Evolutionary conservation across 2,329 filamentous ascomycete genomes (phyloP).

Genomic region (Lizonia empirigonia): DNA sequence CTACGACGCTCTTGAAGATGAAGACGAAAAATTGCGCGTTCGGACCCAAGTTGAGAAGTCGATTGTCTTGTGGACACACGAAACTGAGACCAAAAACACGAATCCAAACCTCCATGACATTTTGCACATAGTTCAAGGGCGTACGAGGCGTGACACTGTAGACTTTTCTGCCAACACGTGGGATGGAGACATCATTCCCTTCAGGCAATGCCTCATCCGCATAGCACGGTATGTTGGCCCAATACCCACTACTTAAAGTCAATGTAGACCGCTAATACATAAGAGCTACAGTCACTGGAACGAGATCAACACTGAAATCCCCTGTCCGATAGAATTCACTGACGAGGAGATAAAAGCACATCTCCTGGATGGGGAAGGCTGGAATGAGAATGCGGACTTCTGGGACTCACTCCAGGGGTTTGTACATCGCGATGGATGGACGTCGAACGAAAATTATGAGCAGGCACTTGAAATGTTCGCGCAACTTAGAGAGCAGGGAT

Average conservation of each 20-base stretch:
- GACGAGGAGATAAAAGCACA: constrained; percentile 26
- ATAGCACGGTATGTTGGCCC: constrained; percentile 36
- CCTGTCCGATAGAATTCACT: constrained; percentile 39
- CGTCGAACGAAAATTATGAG: constrained; percentile 43
- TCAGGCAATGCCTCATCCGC: constrained; percentile 40
- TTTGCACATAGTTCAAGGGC: constrained; percentile 30
- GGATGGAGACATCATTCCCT: constrained; percentile 42
- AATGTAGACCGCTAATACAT: constrained; percentile 18
- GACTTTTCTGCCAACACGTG: constrained; percentile 40
- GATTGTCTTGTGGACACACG: constrained; percentile 36
- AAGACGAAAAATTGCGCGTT: constrained; percentile 30
- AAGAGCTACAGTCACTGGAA: constrained; percentile 34
- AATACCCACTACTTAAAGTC: constrained; percentile 15
- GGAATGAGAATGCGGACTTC: constrained; percentile 44
- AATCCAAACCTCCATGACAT: constrained; percentile 36
- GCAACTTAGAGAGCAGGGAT: constrained; percentile 42
- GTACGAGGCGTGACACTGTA: constrained; percentile 33
- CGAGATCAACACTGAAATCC: constrained; percentile 32
- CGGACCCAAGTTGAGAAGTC: constrained; percentile 33
- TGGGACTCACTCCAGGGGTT: constrained; percentile 44
- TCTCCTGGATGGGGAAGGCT: constrained; percentile 32
- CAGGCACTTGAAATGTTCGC: constrained; percentile 45
- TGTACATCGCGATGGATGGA: constrained; percentile 49
- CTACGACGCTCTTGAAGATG: constrained; percentile 28
- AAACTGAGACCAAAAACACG: constrained; percentile 34